These are phyloP conservation scores for Gentiana straminea DNA, from an alignment of 257 asterid genomes.

Conservation along the genomic window DNA sequence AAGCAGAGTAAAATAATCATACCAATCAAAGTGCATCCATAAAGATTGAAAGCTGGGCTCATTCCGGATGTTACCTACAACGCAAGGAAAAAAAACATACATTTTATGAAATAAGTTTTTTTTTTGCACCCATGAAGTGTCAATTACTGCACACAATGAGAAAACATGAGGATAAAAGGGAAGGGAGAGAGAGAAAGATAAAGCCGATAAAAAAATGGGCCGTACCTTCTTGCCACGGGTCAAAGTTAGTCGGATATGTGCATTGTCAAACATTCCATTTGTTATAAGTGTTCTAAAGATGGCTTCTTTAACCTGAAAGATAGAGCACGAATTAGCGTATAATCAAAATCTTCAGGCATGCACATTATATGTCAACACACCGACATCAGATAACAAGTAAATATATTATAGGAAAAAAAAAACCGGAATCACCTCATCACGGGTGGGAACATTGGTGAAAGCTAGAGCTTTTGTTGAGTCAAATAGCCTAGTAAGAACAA, in stretches of 20 bases:
- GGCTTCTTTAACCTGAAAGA: slow-evolving; percentile 82
- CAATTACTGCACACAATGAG: neutral
- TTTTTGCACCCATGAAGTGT: too few species aligned
- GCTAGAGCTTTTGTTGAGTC: slow-evolving; percentile 93
- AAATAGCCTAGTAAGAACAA: slow-evolving; percentile 46
- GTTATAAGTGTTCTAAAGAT: slow-evolving; percentile 70
- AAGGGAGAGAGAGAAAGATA: neutral
- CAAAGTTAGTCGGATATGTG: slow-evolving; percentile 74
- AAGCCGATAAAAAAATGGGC: too few species aligned
- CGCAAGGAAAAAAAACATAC: slow-evolving; percentile 9
- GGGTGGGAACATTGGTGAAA: slow-evolving; percentile 55
- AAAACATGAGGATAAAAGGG: neutral
- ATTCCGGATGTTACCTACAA: slow-evolving; percentile 87
- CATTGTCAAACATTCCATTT: slow-evolving; percentile 75
- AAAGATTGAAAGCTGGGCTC: slow-evolving; percentile 74
- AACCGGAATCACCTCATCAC: slow-evolving; percentile 42
- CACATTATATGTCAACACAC: too few species aligned
- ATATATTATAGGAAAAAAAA: neutral
- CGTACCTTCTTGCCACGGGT: slow-evolving; percentile 92
- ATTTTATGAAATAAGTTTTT: neutral
- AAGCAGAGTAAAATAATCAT: slow-evolving; percentile 4
- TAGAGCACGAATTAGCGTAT: slow-evolving; percentile 5
- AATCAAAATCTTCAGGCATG: neutral
- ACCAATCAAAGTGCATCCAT: slow-evolving; percentile 81
- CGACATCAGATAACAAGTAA: neutral